Evolutionary conservation across 2,329 filamentous ascomycete genomes (phyloP).

Genomic region (Coniochaeta prunicola): DNA sequence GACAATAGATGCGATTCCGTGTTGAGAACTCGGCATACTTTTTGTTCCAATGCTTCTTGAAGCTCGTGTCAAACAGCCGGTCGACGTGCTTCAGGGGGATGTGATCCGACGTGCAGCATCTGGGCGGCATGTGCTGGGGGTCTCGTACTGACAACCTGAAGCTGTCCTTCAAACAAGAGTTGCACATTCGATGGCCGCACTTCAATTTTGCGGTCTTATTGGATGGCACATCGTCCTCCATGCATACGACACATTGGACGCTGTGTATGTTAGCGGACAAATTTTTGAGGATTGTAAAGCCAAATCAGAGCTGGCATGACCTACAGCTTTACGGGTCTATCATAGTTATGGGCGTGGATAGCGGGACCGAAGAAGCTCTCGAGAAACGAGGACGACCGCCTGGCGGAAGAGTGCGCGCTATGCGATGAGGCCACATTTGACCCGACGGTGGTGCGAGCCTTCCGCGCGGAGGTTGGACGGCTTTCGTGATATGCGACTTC

Average conservation of each 20-base stretch:
- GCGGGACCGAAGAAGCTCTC: constrained; percentile 22
- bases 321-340: constrained; percentile 16
- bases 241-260: constrained; percentile 65
- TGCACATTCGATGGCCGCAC: constrained; percentile 78
- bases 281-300: not conserved
- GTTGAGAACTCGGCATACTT: constrained; percentile 73
- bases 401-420: constrained; percentile 28
- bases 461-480: constrained; percentile 19
- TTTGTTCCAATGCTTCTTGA: constrained; percentile 74
- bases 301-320: constrained; percentile 5
- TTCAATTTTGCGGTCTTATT: constrained; percentile 62
- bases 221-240: constrained; percentile 54
- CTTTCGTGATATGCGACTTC: constrained; percentile 22
- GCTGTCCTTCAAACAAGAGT: constrained; percentile 63
- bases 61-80: constrained; percentile 61
- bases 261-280: constrained; percentile 27
- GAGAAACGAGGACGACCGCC: constrained; percentile 26
- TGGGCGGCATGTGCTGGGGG: constrained; percentile 75
- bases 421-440: constrained; percentile 27
- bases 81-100: constrained; percentile 75
- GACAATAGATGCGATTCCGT: constrained; percentile 71
- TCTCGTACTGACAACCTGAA: constrained; percentile 73
- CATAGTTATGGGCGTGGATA: constrained; percentile 12
- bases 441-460: constrained; percentile 24
- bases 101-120: constrained; percentile 66